Percentiles rank a stretch among this genome's conserved stretches.
Evolutionary conservation across 306 rosid genomes (phyloP).

Genomic region (Pyrus pyrifolia): DNA sequence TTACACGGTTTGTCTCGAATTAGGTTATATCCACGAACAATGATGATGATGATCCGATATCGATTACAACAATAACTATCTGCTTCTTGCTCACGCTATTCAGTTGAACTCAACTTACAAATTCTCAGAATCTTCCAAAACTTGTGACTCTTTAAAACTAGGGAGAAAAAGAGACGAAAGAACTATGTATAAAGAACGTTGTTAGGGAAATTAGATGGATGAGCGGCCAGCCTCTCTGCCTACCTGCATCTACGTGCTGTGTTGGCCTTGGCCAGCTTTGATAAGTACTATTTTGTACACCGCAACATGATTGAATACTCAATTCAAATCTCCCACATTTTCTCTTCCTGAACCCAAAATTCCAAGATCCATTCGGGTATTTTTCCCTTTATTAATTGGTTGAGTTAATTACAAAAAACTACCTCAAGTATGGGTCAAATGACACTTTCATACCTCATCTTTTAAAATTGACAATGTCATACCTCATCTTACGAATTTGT

Average conservation of each 20-base stretch:
- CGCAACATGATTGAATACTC: not conserved
- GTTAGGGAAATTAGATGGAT: not conserved
- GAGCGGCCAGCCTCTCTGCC: not conserved
- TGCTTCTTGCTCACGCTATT: no score
- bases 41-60: not conserved
- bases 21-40: not conserved
- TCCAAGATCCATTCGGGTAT: not conserved
- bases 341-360: not conserved
- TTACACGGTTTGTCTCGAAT: not conserved
- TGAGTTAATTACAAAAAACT: no score
- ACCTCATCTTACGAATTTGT: no score
- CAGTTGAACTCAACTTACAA: no score
- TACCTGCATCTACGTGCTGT: not conserved
- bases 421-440: no score
- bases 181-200: no score
- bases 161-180: not conserved
- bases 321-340: not conserved
- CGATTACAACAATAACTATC: no score
- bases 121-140: not conserved
- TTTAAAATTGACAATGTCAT: no score
- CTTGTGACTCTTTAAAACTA: not conserved
- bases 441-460: no score
- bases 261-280: not conserved
- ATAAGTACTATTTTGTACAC: no score
- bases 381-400: not conserved